Base-by-base conservation (phyloP, 441 rosid species). In the Gossypium laxum region DNA sequence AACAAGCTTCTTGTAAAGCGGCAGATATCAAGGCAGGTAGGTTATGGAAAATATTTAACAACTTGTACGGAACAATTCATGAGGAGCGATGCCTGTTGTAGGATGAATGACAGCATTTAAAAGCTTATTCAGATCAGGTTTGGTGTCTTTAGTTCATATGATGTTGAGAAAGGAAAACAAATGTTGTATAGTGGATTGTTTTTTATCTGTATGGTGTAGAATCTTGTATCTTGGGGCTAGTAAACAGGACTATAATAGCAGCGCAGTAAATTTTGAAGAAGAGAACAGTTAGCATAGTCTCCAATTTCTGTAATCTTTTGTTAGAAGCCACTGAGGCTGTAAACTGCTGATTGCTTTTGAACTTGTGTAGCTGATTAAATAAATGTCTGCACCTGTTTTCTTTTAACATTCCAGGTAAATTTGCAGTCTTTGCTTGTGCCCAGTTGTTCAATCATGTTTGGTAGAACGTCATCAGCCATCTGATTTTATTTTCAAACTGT, bases 1-100 rank as follows among this genome's bases (percentile, higher is more conserved):
- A 65, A 92, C 92, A 60, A 88, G 97, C 80, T 94, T 94, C 91
- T 79, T 92, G 81, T 94, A 88, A 65, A 38, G 52, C 63, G 73
- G 77, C 61, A 64, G 68, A 66, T 7, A 3, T 45, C 26, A 65
- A 73, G 18, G 62, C 62, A 43, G 59, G 15, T 15, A 11, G 26
- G 30, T 56, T 22, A 24, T 56, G 3, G 12, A 5, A 34, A 55
- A n/a, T 19, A 19, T 1, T 30, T 0, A 15, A 24, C 28, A 62
- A 8, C 45, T n/a, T 10, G 17, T n/a, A 17, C 30, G 4, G 26
- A 30, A 2, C 60, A 28, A 8, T 41, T 51, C 48, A 15, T 30
- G 47, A 50, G 14, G 47, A 14, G 45, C 26, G 8, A 50, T 67
- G 17, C 43, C 22, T 48, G 56, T 21, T 41, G 41, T 19, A 48